Percentiles rank a stretch among this genome's conserved stretches.
Conservation (phyloP, 2,329 filamentous ascomycete species). For the Neofusicoccum umdonicola region DNA sequence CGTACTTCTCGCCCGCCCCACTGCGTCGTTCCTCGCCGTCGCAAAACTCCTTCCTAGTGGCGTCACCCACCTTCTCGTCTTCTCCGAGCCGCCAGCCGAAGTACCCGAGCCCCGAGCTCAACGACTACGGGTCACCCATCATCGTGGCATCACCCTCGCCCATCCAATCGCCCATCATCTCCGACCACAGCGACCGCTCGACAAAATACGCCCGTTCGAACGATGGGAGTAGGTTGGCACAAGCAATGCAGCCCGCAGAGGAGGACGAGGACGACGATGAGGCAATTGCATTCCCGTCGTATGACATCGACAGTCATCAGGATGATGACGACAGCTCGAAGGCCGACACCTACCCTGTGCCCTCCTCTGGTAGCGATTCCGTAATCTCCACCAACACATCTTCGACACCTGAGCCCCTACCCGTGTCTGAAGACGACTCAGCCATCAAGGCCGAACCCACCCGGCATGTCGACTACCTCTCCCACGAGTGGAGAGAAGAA, state of each 20-base stretch:
- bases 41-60: slow-evolving; percentile 43
- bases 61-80: slow-evolving; percentile 25
- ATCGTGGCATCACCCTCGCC: neutral
- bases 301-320: slow-evolving; percentile 30
- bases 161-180: slow-evolving; percentile 22
- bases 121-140: slow-evolving; percentile 24
- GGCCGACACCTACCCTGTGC: slow-evolving; percentile 47
- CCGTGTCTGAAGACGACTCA: slow-evolving; percentile 72
- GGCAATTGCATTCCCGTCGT: slow-evolving; percentile 47
- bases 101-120: slow-evolving; percentile 31
- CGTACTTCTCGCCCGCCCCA: slow-evolving; percentile 40
- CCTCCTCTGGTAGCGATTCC: slow-evolving; percentile 56
- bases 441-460: slow-evolving; percentile 73
- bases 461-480: slow-evolving; percentile 91
- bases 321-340: slow-evolving; percentile 20
- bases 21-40: slow-evolving; percentile 43
- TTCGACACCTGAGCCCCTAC: slow-evolving; percentile 55
- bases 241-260: slow-evolving; percentile 37
- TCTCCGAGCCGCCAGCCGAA: slow-evolving; percentile 31
- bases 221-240: slow-evolving; percentile 62
- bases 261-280: slow-evolving; percentile 42
- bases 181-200: slow-evolving; percentile 45
- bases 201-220: slow-evolving; percentile 60
- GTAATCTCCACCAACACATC: slow-evolving; percentile 39
- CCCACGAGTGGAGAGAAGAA: slow-evolving; percentile 89